Percentiles rank a stretch among this genome's conserved stretches.
phyloP scores from a whole-genome alignment of 306 rosid genomes.

The Trichosanthes truncata region DNA sequence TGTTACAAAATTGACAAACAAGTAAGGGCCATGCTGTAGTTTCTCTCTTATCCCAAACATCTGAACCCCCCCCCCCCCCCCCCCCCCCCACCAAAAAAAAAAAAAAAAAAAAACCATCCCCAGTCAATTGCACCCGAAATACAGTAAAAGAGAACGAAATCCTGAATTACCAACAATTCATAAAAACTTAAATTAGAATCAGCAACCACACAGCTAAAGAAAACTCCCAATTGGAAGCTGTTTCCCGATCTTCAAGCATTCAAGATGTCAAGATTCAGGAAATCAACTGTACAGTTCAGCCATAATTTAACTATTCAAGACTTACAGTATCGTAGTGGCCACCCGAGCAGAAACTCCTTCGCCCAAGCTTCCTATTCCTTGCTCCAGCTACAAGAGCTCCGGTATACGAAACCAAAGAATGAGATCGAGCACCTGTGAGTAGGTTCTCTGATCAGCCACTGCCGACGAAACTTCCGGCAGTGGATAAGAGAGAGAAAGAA shows the following conservation, averaged over 20 bases:
- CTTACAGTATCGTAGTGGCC: conserved; percentile 1
- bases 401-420: conserved; percentile 8
- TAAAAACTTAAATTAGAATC: conserved; percentile 1
- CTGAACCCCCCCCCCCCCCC: not conserved
- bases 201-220: conserved; percentile 2
- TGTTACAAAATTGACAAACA: not conserved
- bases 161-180: conserved; percentile 8
- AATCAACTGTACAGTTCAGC: not conserved
- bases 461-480: conserved; percentile 11
- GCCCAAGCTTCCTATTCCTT: conserved; percentile 2
- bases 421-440: conserved; percentile 30
- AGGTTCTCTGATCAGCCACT: conserved; percentile 21
- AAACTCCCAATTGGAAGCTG: not conserved
- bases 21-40: not conserved
- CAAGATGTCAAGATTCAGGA: conserved; percentile 17
- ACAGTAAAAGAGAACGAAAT: conserved; percentile 8
- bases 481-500: not conserved
- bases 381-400: not conserved
- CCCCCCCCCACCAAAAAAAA: no score
- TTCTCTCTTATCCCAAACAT: not conserved
- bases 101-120: not conserved
- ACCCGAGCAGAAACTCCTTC: conserved; percentile 10
- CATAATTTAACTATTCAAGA: not conserved
- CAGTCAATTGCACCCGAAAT: conserved; percentile 19
- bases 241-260: conserved; percentile 7